phyloP scores from a whole-genome alignment of 257 asterid genomes.

The Scutellaria barbata region DNA sequence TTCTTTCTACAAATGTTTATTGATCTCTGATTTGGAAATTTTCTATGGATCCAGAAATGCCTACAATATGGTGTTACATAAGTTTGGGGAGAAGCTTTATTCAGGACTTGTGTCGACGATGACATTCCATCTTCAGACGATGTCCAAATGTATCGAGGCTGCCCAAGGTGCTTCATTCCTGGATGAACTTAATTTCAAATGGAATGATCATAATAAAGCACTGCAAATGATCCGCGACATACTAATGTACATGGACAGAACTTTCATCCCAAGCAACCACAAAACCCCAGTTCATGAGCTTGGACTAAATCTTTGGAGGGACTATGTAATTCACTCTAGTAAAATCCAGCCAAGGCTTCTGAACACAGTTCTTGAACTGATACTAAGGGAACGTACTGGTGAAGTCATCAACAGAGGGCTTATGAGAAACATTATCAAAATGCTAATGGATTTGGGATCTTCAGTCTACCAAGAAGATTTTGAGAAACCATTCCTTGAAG shows the following conservation, averaged over 20 bases:
- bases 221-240: slow-evolving; percentile 86
- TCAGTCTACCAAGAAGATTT: slow-evolving; percentile 84
- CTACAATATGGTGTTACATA: slow-evolving; percentile 84
- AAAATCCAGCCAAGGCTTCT: slow-evolving; percentile 74
- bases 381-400: slow-evolving; percentile 71
- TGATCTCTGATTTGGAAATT: slow-evolving; percentile 38
- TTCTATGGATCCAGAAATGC: slow-evolving; percentile 64
- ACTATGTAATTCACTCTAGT: slow-evolving; percentile 70
- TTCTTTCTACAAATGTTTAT: background rate
- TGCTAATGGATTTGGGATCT: slow-evolving; percentile 87
- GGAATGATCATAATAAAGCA: slow-evolving; percentile 87
- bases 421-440: slow-evolving; percentile 78
- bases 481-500: slow-evolving; percentile 81
- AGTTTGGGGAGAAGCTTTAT: slow-evolving; percentile 85
- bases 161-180: slow-evolving; percentile 79
- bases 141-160: slow-evolving; percentile 69
- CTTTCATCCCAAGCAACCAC: slow-evolving; percentile 68
- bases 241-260: slow-evolving; percentile 91
- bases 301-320: slow-evolving; percentile 92
- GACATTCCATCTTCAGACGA: slow-evolving; percentile 77
- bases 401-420: slow-evolving; percentile 89
- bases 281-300: slow-evolving; percentile 84
- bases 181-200: slow-evolving; percentile 80
- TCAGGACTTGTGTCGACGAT: slow-evolving; percentile 79
- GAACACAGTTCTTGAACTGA: slow-evolving; percentile 71